These are phyloP conservation scores for Conticribra guillardii DNA, from an alignment of 108 stramenopile genomes.

Conservation along the genomic window DNA sequence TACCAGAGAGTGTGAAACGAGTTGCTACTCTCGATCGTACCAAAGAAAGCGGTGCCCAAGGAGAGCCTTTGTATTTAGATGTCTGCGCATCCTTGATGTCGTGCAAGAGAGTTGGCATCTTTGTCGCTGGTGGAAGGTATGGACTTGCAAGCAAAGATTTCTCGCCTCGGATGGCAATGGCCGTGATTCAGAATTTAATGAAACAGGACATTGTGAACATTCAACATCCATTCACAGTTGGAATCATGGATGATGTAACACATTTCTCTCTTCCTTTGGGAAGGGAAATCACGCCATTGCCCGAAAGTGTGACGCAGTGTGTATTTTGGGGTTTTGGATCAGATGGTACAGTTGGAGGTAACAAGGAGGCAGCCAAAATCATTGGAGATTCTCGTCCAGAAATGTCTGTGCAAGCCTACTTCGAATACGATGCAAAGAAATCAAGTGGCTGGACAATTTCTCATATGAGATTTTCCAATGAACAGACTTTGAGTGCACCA, in stretches of 20 bases:
- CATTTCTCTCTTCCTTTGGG: slow-evolving; percentile 58
- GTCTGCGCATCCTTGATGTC: slow-evolving; percentile 69
- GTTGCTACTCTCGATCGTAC: slow-evolving; percentile 66
- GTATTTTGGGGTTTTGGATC: slow-evolving; percentile 71
- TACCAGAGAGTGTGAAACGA: slow-evolving; percentile 53
- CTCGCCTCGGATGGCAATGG: slow-evolving; percentile 60
- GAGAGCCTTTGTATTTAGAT: slow-evolving; percentile 70
- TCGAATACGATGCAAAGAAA: slow-evolving; percentile 74
- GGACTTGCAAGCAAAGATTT: slow-evolving; percentile 70
- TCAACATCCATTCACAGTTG: slow-evolving; percentile 67
- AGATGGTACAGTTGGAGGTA: slow-evolving; percentile 68
- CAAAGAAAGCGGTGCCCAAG: slow-evolving; percentile 66
- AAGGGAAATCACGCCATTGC: slow-evolving; percentile 48
- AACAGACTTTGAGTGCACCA: slow-evolving; percentile 22
- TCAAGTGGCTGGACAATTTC: slow-evolving; percentile 63
- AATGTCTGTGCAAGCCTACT: slow-evolving; percentile 70
- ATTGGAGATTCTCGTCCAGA: slow-evolving; percentile 57
- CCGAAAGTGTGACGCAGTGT: slow-evolving; percentile 53
- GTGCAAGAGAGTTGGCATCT: slow-evolving; percentile 40
- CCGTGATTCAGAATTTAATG: slow-evolving; percentile 58
- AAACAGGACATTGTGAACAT: slow-evolving; percentile 44
- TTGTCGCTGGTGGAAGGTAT: slow-evolving; percentile 66
- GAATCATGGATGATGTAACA: slow-evolving; percentile 71
- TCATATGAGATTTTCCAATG: slow-evolving; percentile 53
- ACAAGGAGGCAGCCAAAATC: slow-evolving; percentile 64